These are phyloP conservation scores for Meripilus lineatus DNA, from an alignment of 1,284 basidiomycete species.

Conservation along the genomic window DNA sequence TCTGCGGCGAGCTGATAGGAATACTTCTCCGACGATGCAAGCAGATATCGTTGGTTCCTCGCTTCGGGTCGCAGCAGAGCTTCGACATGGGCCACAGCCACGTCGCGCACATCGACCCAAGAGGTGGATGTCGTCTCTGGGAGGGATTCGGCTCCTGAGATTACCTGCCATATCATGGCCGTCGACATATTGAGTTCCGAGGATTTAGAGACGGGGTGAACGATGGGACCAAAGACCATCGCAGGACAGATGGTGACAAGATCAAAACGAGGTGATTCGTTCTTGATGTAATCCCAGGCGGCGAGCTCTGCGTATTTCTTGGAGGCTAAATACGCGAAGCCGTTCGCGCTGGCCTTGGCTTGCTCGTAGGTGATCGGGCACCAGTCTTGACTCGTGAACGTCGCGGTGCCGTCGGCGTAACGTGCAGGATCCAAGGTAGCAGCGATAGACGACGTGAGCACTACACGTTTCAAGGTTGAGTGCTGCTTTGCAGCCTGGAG, in stretches of 20 bases:
- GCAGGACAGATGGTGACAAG: no score
- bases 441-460: conserved; percentile 60
- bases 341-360: no score
- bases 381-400: no score
- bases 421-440: conserved; percentile 47
- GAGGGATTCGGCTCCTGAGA: conserved; percentile 1
- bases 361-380: conserved; percentile 12
- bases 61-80: conserved; percentile 11
- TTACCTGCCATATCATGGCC: conserved; percentile 2
- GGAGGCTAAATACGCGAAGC: no score
- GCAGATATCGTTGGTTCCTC: conserved; percentile 6
- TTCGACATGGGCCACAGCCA: conserved; percentile 11
- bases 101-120: conserved; percentile 14
- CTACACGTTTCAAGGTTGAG: conserved; percentile 49
- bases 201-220: conserved; percentile 8
- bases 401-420: no score
- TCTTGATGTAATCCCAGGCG: no score
- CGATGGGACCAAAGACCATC: conserved; percentile 11
- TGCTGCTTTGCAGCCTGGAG: conserved; percentile 21
- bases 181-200: conserved; percentile 6
- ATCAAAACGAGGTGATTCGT: conserved; percentile 11
- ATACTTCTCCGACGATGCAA: conserved; percentile 8
- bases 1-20: conserved; percentile 5
- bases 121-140: not conserved
- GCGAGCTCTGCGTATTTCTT: no score